Conservation (phyloP, 2,329 filamentous ascomycete species). For the Hypoxylon sp. region DNA sequence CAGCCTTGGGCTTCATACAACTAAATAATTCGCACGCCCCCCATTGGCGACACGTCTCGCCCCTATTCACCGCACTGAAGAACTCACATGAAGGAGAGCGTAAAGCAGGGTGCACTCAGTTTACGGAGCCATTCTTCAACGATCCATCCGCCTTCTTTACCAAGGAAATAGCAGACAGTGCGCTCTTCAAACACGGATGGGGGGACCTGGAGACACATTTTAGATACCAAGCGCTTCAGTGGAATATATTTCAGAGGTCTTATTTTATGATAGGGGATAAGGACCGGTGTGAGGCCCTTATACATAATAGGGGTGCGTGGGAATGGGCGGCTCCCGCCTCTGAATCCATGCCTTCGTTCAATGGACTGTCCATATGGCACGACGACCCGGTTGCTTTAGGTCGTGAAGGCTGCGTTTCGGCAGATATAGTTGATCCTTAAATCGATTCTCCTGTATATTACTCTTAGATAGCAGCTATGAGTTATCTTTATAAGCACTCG, state of each 20-base stretch:
- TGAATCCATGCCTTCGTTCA: not conserved
- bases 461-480: not conserved
- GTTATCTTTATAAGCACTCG: not conserved
- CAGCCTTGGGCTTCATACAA: not conserved
- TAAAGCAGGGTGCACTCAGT: not conserved
- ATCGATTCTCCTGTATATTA: not conserved
- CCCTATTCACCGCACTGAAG: not conserved
- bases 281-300: slow-evolving; percentile 7
- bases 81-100: not conserved
- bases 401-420: not conserved
- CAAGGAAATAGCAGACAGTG: not conserved
- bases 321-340: too few relatives aligned
- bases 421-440: not conserved
- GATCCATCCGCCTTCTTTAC: not conserved
- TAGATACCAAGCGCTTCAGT: not conserved
- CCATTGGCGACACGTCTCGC: not conserved
- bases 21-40: not conserved
- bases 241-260: not conserved
- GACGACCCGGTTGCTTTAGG: slow-evolving; percentile 2
- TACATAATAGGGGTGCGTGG: slow-evolving; percentile 2
- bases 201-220: not conserved
- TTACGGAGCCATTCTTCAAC: not conserved
- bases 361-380: slow-evolving; percentile 2
- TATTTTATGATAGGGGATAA: slow-evolving; percentile 22
- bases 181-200: not conserved